phyloP scores from a whole-genome alignment of 2,329 filamentous ascomycete genomes.

The Aspergillus proliferans region DNA sequence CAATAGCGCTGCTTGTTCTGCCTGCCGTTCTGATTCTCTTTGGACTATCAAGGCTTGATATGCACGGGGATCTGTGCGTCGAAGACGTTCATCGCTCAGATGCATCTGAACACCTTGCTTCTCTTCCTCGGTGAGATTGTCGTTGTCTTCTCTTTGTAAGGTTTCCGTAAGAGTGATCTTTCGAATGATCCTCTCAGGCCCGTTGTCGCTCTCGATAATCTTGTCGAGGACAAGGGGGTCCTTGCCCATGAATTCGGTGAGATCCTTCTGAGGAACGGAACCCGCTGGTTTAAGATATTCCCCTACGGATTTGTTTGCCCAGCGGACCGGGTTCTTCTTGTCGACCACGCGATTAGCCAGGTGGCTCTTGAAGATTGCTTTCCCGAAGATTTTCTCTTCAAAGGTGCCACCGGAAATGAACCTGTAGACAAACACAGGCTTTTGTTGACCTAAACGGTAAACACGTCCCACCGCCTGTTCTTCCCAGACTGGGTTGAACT shows the following conservation, averaged over 20 bases:
- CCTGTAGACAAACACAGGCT: slow-evolving; percentile 77
- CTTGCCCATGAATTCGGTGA: slow-evolving; percentile 52
- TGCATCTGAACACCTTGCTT: slow-evolving; percentile 47
- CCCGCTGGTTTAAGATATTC: slow-evolving; percentile 58
- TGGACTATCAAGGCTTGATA: slow-evolving; percentile 18
- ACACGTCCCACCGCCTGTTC: slow-evolving; percentile 81
- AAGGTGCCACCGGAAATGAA: slow-evolving; percentile 73
- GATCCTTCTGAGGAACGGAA: slow-evolving; percentile 46
- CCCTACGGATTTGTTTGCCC: slow-evolving; percentile 49
- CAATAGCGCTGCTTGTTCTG: not conserved
- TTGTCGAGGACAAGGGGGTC: slow-evolving; percentile 57
- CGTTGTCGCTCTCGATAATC: slow-evolving; percentile 23
- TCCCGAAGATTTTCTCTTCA: slow-evolving; percentile 67
- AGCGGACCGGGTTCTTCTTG: slow-evolving; percentile 67
- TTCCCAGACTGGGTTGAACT: slow-evolving; percentile 73
- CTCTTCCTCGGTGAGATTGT: slow-evolving; percentile 59
- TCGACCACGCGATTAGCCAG: slow-evolving; percentile 76
- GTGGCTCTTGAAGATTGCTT: slow-evolving; percentile 74
- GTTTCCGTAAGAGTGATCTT: slow-evolving; percentile 63
- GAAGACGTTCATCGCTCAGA: slow-evolving; percentile 35
- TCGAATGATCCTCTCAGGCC: slow-evolving; percentile 21
- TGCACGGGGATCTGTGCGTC: slow-evolving; percentile 31
- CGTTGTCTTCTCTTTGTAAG: slow-evolving; percentile 63
- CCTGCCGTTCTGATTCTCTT: slow-evolving; percentile 6
- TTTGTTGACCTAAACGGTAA: slow-evolving; percentile 77